Conservation (phyloP, 225 moss, liverwort and hornwort genomes). For the Neckera pumila region DNA sequence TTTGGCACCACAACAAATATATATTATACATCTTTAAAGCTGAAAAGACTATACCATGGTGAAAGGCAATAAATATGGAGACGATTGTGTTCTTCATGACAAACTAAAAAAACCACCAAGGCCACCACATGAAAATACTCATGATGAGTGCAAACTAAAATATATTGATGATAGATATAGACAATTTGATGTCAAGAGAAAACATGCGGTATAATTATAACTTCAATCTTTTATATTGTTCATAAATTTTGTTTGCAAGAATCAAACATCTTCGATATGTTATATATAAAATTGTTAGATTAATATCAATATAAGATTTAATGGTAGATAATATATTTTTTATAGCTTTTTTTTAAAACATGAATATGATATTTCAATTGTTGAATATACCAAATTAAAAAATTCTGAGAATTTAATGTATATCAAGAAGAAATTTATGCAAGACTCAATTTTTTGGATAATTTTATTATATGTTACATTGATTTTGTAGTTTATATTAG, state of each 20-base stretch:
- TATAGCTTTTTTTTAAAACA: not conserved
- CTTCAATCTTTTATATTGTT: not conserved
- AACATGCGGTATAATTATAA: not conserved
- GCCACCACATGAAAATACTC: not conserved
- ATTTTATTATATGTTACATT: no score
- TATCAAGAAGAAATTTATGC: not conserved
- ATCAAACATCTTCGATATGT: accelerated
- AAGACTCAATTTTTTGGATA: not conserved
- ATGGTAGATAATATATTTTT: no score
- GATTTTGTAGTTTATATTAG: not conserved
- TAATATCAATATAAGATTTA: no score
- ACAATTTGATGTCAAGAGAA: constrained; percentile 4
- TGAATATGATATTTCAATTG: not conserved
- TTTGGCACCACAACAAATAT: not conserved
- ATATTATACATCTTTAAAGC: not conserved
- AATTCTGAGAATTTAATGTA: accelerated
- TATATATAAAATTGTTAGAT: not conserved
- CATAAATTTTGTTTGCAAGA: not conserved
- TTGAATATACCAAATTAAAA: not conserved
- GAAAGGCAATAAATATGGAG: not conserved
- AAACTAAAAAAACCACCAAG: not conserved
- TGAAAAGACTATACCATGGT: not conserved
- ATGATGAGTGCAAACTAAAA: constrained; percentile 19
- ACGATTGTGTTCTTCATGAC: constrained; percentile 2
- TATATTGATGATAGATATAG: constrained; percentile 9